Evolutionary conservation across 1,284 basidiomycete genomes (phyloP).

Genomic region (Cutaneotrichosporon cutaneum): DNA sequence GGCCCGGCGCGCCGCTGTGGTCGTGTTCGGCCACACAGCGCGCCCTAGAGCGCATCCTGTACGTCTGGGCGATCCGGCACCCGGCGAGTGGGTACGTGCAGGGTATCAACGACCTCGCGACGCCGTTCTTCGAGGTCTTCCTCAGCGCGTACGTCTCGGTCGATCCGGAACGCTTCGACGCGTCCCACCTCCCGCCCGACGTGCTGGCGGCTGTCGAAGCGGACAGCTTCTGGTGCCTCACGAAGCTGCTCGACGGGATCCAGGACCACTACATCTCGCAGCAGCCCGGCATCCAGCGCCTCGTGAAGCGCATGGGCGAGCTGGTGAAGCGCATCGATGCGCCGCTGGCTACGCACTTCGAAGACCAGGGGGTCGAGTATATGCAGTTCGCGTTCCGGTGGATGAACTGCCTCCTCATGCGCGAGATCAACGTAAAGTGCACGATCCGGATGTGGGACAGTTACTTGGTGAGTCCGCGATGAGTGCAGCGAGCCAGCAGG

Average conservation of each 20-base stretch:
- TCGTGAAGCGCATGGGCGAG: constrained; percentile 87
- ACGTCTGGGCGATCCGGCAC: constrained; percentile 96
- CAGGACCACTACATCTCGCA: constrained; percentile 96
- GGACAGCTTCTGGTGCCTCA: constrained; percentile 95
- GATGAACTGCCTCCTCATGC: constrained; percentile 98
- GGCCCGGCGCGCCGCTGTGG: constrained; percentile 88
- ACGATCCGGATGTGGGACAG: constrained; percentile 99
- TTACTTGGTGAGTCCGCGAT: constrained; percentile 75
- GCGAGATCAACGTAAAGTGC: constrained; percentile 90
- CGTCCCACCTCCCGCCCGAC: constrained; percentile 65
- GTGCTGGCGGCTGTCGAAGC: constrained; percentile 84
- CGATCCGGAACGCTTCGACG: constrained; percentile 83
- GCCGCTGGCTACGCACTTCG: constrained; percentile 76
- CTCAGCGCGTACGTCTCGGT: constrained; percentile 58
- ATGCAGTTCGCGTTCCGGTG: constrained; percentile 98
- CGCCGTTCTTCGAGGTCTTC: constrained; percentile 93
- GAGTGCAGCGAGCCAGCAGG: too few species aligned
- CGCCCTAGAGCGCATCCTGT: constrained; percentile 88
- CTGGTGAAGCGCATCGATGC: constrained; percentile 89
- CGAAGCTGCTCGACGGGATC: constrained; percentile 87
- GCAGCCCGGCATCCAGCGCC: constrained; percentile 89
- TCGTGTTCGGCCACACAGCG: constrained; percentile 81
- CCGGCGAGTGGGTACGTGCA: constrained; percentile 96
- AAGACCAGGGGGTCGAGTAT: constrained; percentile 88
- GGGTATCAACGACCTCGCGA: constrained; percentile 94